A percentile compares a stretch with the other conserved stretches of the same genome.
Conservation (phyloP, 2,329 filamentous ascomycete species). For the Knufia fluminis region DNA sequence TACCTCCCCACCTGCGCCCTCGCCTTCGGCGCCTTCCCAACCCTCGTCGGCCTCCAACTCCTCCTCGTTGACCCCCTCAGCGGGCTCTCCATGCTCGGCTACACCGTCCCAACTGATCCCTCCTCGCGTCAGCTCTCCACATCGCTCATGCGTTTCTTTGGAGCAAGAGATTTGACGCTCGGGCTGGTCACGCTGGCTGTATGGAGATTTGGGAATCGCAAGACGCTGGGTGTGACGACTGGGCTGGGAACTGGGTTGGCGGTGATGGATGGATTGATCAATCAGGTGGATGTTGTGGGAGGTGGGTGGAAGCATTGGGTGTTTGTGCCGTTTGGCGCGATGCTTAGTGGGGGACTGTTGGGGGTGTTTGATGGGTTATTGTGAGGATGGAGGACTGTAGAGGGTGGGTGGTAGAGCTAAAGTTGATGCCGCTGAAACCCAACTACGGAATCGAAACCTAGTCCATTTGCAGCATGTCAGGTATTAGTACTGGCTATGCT, state of each 20-base stretch:
- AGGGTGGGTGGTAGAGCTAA: no score
- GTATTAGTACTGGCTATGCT: no score
- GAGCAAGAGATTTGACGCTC: not conserved
- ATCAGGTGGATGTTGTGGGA: not conserved
- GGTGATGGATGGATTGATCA: not conserved
- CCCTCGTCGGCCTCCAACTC: not conserved
- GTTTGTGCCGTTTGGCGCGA: not conserved
- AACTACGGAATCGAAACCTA: no score
- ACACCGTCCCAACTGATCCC: not conserved
- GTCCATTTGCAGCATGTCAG: no score
- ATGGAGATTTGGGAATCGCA: not conserved
- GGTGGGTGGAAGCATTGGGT: not conserved
- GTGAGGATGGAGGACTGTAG: no score
- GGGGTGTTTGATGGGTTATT: not conserved
- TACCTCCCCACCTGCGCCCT: not conserved
- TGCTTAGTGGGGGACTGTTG: not conserved
- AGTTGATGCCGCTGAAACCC: no score
- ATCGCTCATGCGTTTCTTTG: not conserved
- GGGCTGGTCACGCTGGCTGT: not conserved
- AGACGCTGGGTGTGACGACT: not conserved
- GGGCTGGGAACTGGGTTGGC: not conserved
- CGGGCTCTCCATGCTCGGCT: not conserved
- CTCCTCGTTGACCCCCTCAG: not conserved
- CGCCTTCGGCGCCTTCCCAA: not conserved
- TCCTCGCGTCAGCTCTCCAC: not conserved